Base-by-base conservation (phyloP, 1,284 basidiomycete genomes). In the Amylostereum areolatum region DNA sequence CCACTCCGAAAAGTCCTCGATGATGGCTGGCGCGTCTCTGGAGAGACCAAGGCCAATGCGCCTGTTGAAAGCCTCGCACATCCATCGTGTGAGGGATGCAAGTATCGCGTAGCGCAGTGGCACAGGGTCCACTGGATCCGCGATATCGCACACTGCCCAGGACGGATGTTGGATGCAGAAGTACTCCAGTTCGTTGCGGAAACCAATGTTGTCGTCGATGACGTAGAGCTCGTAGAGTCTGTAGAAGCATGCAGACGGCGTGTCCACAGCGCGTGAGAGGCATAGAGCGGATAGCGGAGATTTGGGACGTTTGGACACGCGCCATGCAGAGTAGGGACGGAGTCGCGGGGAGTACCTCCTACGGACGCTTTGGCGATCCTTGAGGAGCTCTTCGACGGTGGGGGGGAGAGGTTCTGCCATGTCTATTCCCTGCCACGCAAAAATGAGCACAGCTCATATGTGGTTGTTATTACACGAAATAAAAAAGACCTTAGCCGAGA, bases 1-100 rank as follows among this genome's bases (percentile, higher is more conserved):
- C n/a, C n/a, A n/a, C n/a, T n/a, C n/a, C n/a, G n/a, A n/a, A n/a
- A 35, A 35, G 34, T 35, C 34, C 8, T n/a, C 34, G 8, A 35
- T n/a, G n/a, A 35, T 35, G 34, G 34, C 34, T 35, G 34, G 34
- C n/a, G n/a, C n/a, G n/a, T 35, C 34, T 8, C 34, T 8, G 53
- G 65, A 63, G 12, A 69, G 53, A 5, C 66, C 67, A 25, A 53
- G 43, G 45, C 53, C 57, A 48, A 67, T 64, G 37, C 62, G 64
- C 36, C 57, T 58, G 52, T 68, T 68, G 56, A 68, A 69, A 24
- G 52, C 30, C 2, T 43, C 52, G 45, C 66, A 64, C 55, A 68
- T 56, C 41, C 63, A 54, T 11, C 53, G 56, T 10, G 59, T 62
- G 24, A 67, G 59, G 27, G 57, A 62, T n/a, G 64, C 65, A 11